Evolutionary conservation across 140 eudicot genomes (phyloP).

Genomic region (Senecio squalidus): DNA sequence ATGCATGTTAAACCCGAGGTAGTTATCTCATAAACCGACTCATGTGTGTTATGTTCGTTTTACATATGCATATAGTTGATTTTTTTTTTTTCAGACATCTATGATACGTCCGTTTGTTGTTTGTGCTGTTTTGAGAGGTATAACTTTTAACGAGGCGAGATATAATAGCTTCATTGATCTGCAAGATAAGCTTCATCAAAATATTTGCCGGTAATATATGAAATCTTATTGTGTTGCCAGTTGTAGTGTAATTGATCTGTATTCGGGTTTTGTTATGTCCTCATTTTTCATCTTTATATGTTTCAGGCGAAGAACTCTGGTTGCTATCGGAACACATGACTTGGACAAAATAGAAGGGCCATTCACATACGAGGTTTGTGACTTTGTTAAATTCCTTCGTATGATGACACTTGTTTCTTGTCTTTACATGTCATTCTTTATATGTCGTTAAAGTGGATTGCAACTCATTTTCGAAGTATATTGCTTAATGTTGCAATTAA

Average conservation of each 20-base stretch:
- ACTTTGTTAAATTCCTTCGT: neutral
- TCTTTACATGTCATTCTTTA: neutral
- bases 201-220: constrained; percentile 67
- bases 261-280: neutral
- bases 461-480: neutral
- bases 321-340: constrained; percentile 98
- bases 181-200: constrained; percentile 95
- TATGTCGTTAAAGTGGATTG: too few relatives aligned
- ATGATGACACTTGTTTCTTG: neutral
- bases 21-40: constrained; percentile 3
- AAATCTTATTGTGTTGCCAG: neutral
- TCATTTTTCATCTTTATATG: constrained; percentile 11
- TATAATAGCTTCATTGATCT: constrained; percentile 97
- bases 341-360: constrained; percentile 86
- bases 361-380: constrained; percentile 88
- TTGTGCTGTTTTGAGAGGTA: constrained; percentile 89
- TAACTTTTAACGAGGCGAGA: constrained; percentile 80
- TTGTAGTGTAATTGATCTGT: neutral
- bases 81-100: constrained; percentile 50
- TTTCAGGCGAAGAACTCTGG: constrained; percentile 81
- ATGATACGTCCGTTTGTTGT: constrained; percentile 74
- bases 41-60: constrained; percentile 4
- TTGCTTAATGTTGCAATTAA: neutral
- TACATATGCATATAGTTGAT: constrained; percentile 2
- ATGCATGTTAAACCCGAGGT: constrained; percentile 92